A percentile compares a stretch with the other conserved stretches of the same genome.
These are phyloP conservation scores for Casuarina equisetifolia DNA, from an alignment of 306 rosid species.

Conservation along the genomic window DNA sequence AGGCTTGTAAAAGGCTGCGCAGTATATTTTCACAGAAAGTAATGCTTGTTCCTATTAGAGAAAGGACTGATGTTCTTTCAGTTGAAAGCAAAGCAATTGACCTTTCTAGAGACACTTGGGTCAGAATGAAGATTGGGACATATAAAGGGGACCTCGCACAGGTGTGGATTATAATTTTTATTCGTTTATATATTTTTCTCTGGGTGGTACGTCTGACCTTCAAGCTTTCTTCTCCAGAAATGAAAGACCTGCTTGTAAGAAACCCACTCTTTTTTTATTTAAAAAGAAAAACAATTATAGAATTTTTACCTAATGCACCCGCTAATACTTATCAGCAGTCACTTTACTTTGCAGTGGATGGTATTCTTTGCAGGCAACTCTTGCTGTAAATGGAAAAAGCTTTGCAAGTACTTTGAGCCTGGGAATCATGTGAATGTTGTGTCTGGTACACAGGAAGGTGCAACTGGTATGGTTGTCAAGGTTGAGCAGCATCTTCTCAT, in stretches of 20 bases:
- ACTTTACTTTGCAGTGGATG: conserved; percentile 17
- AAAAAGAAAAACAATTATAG: neutral
- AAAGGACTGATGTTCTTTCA: conserved; percentile 96
- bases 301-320: neutral
- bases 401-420: conserved; percentile 93
- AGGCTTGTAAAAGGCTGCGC: conserved; percentile 97
- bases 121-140: conserved; percentile 92
- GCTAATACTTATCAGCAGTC: conserved; percentile 15
- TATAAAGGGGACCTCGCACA: conserved; percentile 96
- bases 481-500: conserved; percentile 94
- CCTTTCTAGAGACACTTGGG: conserved; percentile 97
- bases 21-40: conserved; percentile 65
- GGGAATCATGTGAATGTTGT: conserved; percentile 99
- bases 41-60: conserved; percentile 87
- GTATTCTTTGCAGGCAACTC: conserved; percentile 54
- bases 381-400: conserved; percentile 86
- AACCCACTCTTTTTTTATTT: conserved; percentile 13
- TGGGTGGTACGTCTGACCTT: conserved; percentile 25
- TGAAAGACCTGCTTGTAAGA: conserved; percentile 87
- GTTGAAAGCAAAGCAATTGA: conserved; percentile 96
- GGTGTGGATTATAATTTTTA: conserved; percentile 40
- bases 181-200: conserved; percentile 2
- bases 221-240: conserved; percentile 52
- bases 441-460: conserved; percentile 93
- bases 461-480: conserved; percentile 99